A percentile compares a stretch with the other conserved stretches of the same genome.
phyloP scores from a whole-genome alignment of 345 rosid genomes.

The Hibiscus trionum region DNA sequence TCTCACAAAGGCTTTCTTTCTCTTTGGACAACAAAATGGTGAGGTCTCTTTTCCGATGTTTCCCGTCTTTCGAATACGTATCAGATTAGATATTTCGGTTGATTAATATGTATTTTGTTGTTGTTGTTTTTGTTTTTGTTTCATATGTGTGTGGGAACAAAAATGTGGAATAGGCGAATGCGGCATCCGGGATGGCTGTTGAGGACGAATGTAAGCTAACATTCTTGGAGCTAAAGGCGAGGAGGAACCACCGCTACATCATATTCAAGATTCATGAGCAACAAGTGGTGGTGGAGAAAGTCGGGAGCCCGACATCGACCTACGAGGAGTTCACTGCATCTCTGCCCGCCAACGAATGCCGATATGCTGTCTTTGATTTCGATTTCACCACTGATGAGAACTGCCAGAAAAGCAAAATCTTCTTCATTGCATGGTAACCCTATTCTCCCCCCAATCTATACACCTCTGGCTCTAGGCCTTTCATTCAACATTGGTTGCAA shows the following conservation, averaged over 20 bases:
- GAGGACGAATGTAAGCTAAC: slow-evolving; percentile 81
- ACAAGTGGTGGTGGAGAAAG: slow-evolving; percentile 77
- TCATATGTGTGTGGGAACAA: not conserved
- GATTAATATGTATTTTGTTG: not conserved
- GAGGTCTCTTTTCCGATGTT: slow-evolving; percentile 2
- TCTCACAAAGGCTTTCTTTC: not conserved
- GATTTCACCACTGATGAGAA: slow-evolving; percentile 79
- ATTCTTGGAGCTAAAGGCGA: slow-evolving; percentile 78
- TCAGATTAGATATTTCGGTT: too few relatives aligned
- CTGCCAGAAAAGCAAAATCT: slow-evolving; percentile 97
- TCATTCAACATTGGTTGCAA: not conserved
- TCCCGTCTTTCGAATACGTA: not conserved
- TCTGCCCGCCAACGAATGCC: slow-evolving; percentile 82
- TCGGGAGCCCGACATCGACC: slow-evolving; percentile 58
- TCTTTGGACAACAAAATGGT: slow-evolving; percentile 44
- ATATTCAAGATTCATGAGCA: slow-evolving; percentile 76
- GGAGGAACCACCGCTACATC: slow-evolving; percentile 76
- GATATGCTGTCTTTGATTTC: slow-evolving; percentile 85
- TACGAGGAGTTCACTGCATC: slow-evolving; percentile 69
- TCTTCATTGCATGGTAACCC: slow-evolving; percentile 91
- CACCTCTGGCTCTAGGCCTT: not conserved
- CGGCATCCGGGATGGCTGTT: slow-evolving; percentile 96
- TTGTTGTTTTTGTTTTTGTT: not conserved
- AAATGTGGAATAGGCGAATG: slow-evolving; percentile 48
- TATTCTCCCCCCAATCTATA: not conserved